Conservation (phyloP, 2,329 filamentous ascomycete species). For the Fusarium guadeloupense region DNA sequence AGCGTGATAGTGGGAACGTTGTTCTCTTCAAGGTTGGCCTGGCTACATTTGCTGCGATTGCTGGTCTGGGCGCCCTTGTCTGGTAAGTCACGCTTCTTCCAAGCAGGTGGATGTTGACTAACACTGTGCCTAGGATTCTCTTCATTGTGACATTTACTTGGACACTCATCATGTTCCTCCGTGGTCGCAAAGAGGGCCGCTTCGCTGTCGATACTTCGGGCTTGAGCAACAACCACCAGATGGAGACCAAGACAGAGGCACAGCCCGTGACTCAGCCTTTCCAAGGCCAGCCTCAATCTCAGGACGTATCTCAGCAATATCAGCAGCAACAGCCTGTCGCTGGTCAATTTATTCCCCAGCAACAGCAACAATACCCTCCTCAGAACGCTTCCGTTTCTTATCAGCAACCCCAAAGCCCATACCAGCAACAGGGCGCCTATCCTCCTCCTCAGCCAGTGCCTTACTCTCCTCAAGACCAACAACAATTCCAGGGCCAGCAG, state of each 20-base stretch:
- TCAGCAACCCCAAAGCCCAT: conserved; percentile 41
- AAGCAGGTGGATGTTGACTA: background rate
- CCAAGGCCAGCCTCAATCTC: conserved; percentile 27
- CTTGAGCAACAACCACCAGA: conserved; percentile 43
- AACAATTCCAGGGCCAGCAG: conserved; percentile 29
- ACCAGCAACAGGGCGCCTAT: conserved; percentile 44
- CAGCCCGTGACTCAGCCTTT: conserved; percentile 37
- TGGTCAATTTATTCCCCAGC: conserved; percentile 14
- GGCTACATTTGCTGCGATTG: conserved; percentile 51
- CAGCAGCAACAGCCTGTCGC: conserved; percentile 32
- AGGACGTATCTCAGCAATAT: conserved; percentile 32
- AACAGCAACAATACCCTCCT: conserved; percentile 22
- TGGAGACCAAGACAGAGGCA: conserved; percentile 48
- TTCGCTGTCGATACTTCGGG: conserved; percentile 41
- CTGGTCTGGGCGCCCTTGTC: conserved; percentile 56
- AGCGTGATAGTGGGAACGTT: conserved; percentile 35
- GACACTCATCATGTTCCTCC: conserved; percentile 49
- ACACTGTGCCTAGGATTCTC: conserved; percentile 45
- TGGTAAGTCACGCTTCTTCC: conserved; percentile 46
- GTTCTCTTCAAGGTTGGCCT: conserved; percentile 50
- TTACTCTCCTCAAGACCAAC: conserved; percentile 38
- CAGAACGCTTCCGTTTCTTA: conserved; percentile 26
- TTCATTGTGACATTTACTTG: conserved; percentile 52
- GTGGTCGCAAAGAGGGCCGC: conserved; percentile 51
- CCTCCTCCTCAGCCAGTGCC: conserved; percentile 32